Conservation (phyloP, 2,329 filamentous ascomycete species). For the Ceratocystis ficicola region DNA sequence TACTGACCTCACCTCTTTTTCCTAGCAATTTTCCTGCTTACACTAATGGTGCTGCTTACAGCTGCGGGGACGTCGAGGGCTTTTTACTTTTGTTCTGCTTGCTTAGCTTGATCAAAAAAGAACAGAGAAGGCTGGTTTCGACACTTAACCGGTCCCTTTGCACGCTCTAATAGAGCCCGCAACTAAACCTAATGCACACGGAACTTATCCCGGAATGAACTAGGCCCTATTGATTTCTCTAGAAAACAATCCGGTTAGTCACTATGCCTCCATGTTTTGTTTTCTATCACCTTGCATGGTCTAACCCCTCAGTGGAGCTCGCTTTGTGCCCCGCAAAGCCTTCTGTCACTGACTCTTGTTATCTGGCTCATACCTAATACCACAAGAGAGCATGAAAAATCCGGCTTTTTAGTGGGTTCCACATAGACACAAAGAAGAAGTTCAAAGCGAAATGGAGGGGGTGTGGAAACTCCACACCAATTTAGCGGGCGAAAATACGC, state of each 20-base stretch:
- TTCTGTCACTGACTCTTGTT: neutral
- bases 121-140: neutral
- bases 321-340: neutral
- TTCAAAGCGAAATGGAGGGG: slow-evolving; percentile 5
- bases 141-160: too few relatives aligned
- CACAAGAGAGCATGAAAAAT: neutral
- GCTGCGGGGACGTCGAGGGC: neutral
- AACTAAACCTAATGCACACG: too few relatives aligned
- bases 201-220: neutral
- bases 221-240: neutral
- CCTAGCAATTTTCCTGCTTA: neutral
- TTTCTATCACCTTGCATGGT: neutral
- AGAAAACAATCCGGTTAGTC: neutral
- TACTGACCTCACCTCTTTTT: neutral
- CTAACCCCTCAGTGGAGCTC: neutral
- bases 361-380: neutral
- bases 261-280: neutral
- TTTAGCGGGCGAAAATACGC: neutral
- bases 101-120: neutral
- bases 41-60: too few relatives aligned
- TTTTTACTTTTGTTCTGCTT: neutral
- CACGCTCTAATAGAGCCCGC: too few relatives aligned
- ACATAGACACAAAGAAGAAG: neutral
- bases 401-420: neutral
- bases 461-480: neutral